Conservation (phyloP, 495 filamentous ascomycete species). For the Antarctomyces pellizariae region DNA sequence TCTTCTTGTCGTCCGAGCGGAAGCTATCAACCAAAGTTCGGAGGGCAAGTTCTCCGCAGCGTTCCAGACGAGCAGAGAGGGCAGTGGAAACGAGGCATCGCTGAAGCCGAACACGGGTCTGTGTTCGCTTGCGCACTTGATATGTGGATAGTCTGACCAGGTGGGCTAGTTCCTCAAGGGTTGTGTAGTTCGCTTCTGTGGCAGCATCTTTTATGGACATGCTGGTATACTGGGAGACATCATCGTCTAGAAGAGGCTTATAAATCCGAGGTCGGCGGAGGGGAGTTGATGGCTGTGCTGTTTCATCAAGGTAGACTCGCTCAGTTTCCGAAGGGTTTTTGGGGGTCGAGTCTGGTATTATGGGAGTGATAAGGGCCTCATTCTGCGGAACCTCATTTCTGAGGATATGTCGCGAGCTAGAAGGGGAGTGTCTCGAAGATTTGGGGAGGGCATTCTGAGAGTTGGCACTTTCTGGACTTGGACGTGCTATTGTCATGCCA, state of each 20-base stretch:
- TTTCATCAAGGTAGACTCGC: no score
- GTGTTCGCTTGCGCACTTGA: slow-evolving; percentile 46
- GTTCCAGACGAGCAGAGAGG: slow-evolving; percentile 54
- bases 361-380: no score
- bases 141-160: slow-evolving; percentile 46
- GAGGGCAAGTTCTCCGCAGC: slow-evolving; percentile 55
- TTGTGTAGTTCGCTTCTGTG: slow-evolving; percentile 28
- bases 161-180: slow-evolving; percentile 47
- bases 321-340: no score
- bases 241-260: slow-evolving; percentile 22
- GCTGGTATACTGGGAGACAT: slow-evolving; percentile 26
- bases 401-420: no score
- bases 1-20: slow-evolving; percentile 71
- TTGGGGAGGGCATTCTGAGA: no score
- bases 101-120: slow-evolving; percentile 41
- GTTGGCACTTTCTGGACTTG: no score
- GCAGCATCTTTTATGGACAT: slow-evolving; percentile 16
- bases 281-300: no score
- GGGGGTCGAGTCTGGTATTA: no score
- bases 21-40: slow-evolving; percentile 71
- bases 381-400: no score
- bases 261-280: no score
- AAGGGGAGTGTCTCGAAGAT: no score
- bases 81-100: slow-evolving; percentile 47
- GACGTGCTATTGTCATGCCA: no score